Base-by-base conservation (phyloP, 2,329 filamentous ascomycete species). In the Tolypocladium guangdongense region DNA sequence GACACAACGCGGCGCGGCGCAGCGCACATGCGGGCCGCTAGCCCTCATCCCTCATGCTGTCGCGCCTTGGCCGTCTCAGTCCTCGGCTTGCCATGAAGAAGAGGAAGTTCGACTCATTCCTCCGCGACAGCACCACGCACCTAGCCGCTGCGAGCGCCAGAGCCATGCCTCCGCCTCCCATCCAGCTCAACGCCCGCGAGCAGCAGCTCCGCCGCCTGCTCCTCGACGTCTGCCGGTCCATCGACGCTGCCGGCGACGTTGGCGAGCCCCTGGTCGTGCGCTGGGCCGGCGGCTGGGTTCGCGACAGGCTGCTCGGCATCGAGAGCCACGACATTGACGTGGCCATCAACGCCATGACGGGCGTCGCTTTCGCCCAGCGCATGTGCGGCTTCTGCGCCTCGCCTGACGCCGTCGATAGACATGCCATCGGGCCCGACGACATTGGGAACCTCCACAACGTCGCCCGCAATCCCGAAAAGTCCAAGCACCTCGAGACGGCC, bases 401-500 rank as follows among this genome's bases (percentile, higher is more conserved):
- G 30, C 74, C 80, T 0, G 78, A 77, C 5, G 82, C 84, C 55
- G 70, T 80, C 4, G 73, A 78, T 51, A 84, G 82, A 63, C 86
- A 91, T 62, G 71, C 69, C 11, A 75, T 85, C 49, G 66, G 67
- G 33, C 65, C 70, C 20, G 78, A 78, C 51, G 84, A 85, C 54
- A 76, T 93, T 52, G 85, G 87, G 50, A 86, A 82, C 57, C 76
- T 96, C 35, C 87, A 96, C 75, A 95, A 90, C 68, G 92, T 96
- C 60, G 86, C 87, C 51, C 86, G 86, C 54, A 97, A 97, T 66
- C 92, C 91, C 0, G 90, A 96, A 63, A 96, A 96, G 72, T 96
- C 90, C 22, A 97, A 97, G 71, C 89, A 97, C 66, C 80, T 97
- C 16, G 92, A 95, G 70, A 97, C 92, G 0, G 88, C 90, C 49